Evolutionary conservation across 257 asterid genomes (phyloP), one percentile per base, ranked within the genome.

Genomic region (Solanum boliviense): DNA sequence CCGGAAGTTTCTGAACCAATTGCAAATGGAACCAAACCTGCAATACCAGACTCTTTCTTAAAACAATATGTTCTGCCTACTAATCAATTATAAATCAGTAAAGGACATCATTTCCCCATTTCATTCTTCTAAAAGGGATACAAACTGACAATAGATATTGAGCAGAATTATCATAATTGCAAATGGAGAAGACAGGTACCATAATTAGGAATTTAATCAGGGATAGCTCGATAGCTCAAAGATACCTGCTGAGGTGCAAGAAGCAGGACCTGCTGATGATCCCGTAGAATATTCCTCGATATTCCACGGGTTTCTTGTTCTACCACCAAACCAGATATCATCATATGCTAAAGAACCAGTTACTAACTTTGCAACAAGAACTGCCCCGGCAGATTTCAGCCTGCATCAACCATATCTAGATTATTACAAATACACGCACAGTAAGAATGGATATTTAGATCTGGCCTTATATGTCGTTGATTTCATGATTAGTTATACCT

Each of bases 221-320:
- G 68, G 29, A 29, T 46, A 81, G 84, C 7, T 46, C 68, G 20
- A 27, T 44, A 44, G 68, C 67, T 29, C 41, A 46, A 81, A 84
- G 60, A 15, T 91, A 95, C 99, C 99, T 38, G 98, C 98, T 38
- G 99, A 93, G 94, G 99, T 96, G 90, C 94, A 90, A 60, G 99
- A 91, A 83, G 98, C 99, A 27, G 98, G 98, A 87, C 99, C 99
- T 89, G 99, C 96, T 68, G 98, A 97, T 16, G 99, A 97, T 88
- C 99, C 99, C 4, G 99, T 96, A 86, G 98, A 92, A 65, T 89
- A 96, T 89, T 95, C 98, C 91, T 94, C 98, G 23, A 97, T 93
- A 86, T 97, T 97, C 99, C 99, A 97, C 3, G 99, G 99, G 87
- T 97, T 97, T 90, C 99, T 94, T n/a, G 99, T 97, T 90, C 99